Evolutionary conservation across 2,329 filamentous ascomycete genomes (phyloP).

Genomic region (Nannizzia gypsea): DNA sequence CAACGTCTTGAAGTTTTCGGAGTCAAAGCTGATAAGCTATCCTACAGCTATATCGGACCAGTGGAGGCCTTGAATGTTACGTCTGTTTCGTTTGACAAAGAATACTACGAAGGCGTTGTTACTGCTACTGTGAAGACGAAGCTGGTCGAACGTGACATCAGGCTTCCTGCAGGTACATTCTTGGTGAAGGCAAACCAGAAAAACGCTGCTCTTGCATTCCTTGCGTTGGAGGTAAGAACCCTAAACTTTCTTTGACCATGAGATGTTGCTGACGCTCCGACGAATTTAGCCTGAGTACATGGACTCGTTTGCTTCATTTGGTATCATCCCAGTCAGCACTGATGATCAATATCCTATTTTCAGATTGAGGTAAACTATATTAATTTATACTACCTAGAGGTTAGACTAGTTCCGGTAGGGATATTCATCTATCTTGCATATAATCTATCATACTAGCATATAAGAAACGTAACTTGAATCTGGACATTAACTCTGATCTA

Average conservation of each 20-base stretch:
- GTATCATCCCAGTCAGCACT: constrained; percentile 2
- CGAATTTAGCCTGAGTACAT: constrained; percentile 6
- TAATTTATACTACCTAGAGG: neutral
- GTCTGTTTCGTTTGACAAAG: neutral
- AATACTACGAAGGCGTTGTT: constrained; percentile 6
- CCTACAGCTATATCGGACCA: neutral
- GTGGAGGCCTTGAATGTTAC: constrained; percentile 7
- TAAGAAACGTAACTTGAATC: neutral
- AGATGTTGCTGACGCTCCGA: neutral
- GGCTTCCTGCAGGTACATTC: constrained; percentile 1
- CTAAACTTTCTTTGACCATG: neutral
- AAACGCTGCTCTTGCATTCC: constrained; percentile 7
- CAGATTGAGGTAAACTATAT: neutral
- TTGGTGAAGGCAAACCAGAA: constrained; percentile 5
- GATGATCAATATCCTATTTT: constrained; percentile 7
- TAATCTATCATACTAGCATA: neutral
- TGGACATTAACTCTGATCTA: too few species aligned
- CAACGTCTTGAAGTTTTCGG: constrained; percentile 1
- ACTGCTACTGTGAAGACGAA: neutral
- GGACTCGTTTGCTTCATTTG: constrained; percentile 6
- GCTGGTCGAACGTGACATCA: neutral
- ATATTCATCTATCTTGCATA: neutral
- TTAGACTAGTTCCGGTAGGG: neutral
- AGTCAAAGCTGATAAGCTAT: neutral
- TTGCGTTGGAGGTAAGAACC: constrained; percentile 5